phyloP scores from a whole-genome alignment of 192 early-diverging fungal genomes.

The Pilaira anomala region DNA sequence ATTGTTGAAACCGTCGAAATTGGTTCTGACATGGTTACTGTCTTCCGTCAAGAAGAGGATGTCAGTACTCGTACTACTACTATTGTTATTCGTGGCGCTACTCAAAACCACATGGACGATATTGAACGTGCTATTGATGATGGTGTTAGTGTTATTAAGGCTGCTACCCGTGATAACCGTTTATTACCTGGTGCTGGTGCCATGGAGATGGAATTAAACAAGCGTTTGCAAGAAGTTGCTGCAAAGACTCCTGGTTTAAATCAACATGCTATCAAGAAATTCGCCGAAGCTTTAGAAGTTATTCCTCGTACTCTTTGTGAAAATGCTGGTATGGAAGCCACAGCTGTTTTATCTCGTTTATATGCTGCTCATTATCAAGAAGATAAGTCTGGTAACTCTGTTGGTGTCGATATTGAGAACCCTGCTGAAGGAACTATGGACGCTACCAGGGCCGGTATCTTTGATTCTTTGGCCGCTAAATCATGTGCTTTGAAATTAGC shows the following conservation, averaged over 20 bases:
- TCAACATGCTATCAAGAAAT: constrained; percentile 96
- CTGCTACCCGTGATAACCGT: constrained; percentile 79
- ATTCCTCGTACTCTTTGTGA: constrained; percentile 93
- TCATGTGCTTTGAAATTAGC: constrained; percentile 87
- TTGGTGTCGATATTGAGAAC: constrained; percentile 86
- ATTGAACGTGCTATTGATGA: constrained; percentile 97
- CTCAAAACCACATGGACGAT: constrained; percentile 93
- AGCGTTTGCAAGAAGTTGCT: constrained; percentile 70
- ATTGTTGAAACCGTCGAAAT: constrained; percentile 96
- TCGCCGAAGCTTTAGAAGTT: constrained; percentile 95
- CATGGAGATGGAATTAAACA: constrained; percentile 87
- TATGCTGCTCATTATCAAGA: constrained; percentile 86
- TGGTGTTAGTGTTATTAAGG: constrained; percentile 96
- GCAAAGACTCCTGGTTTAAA: constrained; percentile 92
- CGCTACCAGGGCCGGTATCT: constrained; percentile 69
- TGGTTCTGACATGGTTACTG: constrained; percentile 94
- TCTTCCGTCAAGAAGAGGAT: constrained; percentile 85
- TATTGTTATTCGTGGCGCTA: constrained; percentile 94
- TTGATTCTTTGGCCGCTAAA: constrained; percentile 81
- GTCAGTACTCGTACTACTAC: constrained; percentile 81
- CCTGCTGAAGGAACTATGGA: constrained; percentile 67
- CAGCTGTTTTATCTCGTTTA: constrained; percentile 86
- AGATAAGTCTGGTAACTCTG: constrained; percentile 40
- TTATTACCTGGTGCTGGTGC: constrained; percentile 94
- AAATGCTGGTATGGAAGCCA: constrained; percentile 93